A percentile compares a stretch with the other conserved stretches of the same genome.
Conservation (phyloP, 73 alveolate genomes). For the Tetrahymena borealis region DNA sequence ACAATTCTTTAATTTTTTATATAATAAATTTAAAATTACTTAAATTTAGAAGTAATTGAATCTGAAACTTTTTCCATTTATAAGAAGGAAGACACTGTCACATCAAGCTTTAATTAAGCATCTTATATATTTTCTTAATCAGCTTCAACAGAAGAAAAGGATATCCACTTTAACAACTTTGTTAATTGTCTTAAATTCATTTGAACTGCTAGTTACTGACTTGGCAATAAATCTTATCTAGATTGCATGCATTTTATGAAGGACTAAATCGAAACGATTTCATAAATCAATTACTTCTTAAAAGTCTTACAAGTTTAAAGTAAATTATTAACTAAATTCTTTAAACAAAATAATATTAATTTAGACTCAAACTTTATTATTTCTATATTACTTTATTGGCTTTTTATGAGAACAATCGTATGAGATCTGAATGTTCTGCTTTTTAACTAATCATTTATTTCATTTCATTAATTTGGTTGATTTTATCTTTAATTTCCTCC, state of each 20-base stretch:
- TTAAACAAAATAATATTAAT: background rate
- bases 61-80: background rate
- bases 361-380: background rate
- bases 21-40: background rate
- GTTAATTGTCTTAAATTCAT: background rate
- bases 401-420: background rate
- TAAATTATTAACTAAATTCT: background rate
- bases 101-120: background rate
- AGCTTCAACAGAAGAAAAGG: background rate
- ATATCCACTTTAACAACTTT: background rate
- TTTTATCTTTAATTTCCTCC: background rate
- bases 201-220: background rate
- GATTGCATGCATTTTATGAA: background rate
- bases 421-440: background rate
- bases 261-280: background rate
- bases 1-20: no score
- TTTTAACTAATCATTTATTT: background rate
- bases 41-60: background rate
- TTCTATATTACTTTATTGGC: background rate
- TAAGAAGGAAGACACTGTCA: background rate
- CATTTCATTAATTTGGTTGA: background rate
- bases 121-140: background rate
- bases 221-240: background rate
- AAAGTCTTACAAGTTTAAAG: background rate
- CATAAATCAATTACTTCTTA: background rate